These are phyloP conservation scores for Lepidium africanum DNA, from an alignment of 345 rosid genomes.

Conservation along the genomic window DNA sequence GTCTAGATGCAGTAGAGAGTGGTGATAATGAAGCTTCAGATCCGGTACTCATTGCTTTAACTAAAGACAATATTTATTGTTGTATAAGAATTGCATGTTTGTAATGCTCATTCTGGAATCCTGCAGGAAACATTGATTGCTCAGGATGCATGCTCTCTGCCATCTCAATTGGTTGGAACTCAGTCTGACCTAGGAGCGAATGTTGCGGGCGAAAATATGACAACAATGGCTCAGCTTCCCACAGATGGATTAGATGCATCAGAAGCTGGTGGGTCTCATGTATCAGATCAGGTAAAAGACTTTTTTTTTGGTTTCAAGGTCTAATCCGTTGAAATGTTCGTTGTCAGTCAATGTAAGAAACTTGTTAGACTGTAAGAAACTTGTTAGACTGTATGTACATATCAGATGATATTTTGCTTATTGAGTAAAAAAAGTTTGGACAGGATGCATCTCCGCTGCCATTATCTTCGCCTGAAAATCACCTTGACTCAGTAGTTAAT, in stretches of 20 bases:
- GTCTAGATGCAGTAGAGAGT: slow-evolving; percentile 13
- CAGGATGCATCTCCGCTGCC: slow-evolving; percentile 24
- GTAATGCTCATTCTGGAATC: not conserved
- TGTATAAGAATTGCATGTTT: not conserved
- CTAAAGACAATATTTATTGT: not conserved
- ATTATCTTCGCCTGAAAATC: slow-evolving; percentile 27
- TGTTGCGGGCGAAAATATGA: slow-evolving; percentile 5
- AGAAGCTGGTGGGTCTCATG: not conserved
- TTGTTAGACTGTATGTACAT: not conserved
- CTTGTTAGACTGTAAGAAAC: not conserved
- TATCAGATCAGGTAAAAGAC: slow-evolving; percentile 16
- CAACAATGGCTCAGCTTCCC: slow-evolving; percentile 4
- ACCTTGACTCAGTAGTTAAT: slow-evolving; percentile 22
- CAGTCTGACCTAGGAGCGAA: slow-evolving; percentile 10
- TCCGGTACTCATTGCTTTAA: slow-evolving; percentile 12
- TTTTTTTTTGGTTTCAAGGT: not conserved
- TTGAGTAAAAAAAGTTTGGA: not conserved
- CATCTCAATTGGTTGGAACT: slow-evolving; percentile 21
- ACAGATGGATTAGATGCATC: slow-evolving; percentile 5
- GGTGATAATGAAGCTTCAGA: slow-evolving; percentile 1
- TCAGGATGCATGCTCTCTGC: slow-evolving; percentile 9
- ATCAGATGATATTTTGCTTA: not conserved
- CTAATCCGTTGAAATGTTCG: not conserved
- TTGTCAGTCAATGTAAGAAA: not conserved
- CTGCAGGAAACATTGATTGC: slow-evolving; percentile 1